Conservation (phyloP, 2,329 filamentous ascomycete species). For the Fusarium brachygibbosum region DNA sequence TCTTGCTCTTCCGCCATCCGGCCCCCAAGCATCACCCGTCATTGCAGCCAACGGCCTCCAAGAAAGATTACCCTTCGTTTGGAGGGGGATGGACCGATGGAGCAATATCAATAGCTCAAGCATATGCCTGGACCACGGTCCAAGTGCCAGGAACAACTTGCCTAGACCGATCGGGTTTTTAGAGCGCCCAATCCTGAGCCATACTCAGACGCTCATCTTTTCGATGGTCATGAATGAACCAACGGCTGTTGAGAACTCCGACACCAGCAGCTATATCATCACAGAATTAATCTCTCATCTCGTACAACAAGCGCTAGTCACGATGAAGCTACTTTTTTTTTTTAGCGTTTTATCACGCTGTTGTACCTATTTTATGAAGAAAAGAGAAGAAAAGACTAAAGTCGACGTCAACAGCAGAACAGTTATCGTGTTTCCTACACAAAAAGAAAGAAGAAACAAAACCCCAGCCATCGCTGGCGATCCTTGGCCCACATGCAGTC, state of each 20-base stretch:
- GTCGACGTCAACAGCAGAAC: not conserved
- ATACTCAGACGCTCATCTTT: slow-evolving; percentile 45
- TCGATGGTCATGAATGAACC: slow-evolving; percentile 37
- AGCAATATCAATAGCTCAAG: not conserved
- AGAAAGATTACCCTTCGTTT: slow-evolving; percentile 27
- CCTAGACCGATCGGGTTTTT: slow-evolving; percentile 24
- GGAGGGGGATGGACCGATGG: too few species aligned
- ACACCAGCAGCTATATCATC: slow-evolving; percentile 36
- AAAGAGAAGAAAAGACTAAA: not conserved
- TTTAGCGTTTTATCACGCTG: not conserved
- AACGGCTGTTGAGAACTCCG: slow-evolving; percentile 37
- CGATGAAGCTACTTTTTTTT: not conserved
- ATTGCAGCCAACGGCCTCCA: slow-evolving; percentile 24
- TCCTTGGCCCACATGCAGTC: slow-evolving; percentile 15
- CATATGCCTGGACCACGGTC: slow-evolving; percentile 21
- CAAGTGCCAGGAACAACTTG: slow-evolving; percentile 44
- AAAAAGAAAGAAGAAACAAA: slow-evolving; percentile 30
- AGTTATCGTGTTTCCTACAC: not conserved
- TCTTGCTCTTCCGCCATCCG: slow-evolving; percentile 27
- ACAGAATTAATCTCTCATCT: slow-evolving; percentile 34
- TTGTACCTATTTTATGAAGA: not conserved
- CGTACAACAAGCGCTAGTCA: slow-evolving; percentile 19
- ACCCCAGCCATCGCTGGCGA: slow-evolving; percentile 26
- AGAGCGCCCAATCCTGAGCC: slow-evolving; percentile 44
- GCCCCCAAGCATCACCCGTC: slow-evolving; percentile 25